Percentiles rank a stretch among this genome's conserved stretches.
Evolutionary conservation across 768 basidiomycete genomes (phyloP).

Genomic region (Tephrocybe rancida): DNA sequence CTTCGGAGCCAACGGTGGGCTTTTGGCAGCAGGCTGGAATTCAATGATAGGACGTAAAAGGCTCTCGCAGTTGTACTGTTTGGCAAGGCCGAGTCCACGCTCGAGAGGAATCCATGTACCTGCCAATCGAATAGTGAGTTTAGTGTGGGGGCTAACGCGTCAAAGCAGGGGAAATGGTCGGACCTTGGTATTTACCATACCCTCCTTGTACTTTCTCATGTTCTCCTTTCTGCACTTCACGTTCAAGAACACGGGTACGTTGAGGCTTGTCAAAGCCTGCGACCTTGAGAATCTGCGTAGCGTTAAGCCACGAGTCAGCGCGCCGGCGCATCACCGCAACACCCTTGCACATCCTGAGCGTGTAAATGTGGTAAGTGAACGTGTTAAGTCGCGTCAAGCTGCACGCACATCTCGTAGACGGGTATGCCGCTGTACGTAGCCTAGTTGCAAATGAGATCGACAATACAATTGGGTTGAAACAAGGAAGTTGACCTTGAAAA

Average conservation of each 20-base stretch:
- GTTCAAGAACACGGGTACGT: slow-evolving; percentile 93
- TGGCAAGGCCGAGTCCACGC: slow-evolving; percentile 81
- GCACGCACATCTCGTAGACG: slow-evolving; percentile 85
- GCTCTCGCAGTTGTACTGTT: slow-evolving; percentile 90
- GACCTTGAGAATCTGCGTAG: slow-evolving; percentile 98
- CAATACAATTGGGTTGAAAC: slow-evolving; percentile 17
- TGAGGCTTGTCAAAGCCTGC: slow-evolving; percentile 99
- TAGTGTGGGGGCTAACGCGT: slow-evolving; percentile 14
- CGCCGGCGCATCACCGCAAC: slow-evolving; percentile 98
- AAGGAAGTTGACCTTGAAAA: slow-evolving; percentile 71
- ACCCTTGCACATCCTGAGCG: slow-evolving; percentile 87
- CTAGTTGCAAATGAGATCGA: slow-evolving; percentile 43
- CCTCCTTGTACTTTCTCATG: slow-evolving; percentile 99
- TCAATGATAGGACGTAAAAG: slow-evolving; percentile 93
- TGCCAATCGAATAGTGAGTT: slow-evolving; percentile 29
- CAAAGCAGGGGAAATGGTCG: slow-evolving; percentile 22
- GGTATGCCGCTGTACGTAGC: slow-evolving; percentile 93
- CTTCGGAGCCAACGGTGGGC: slow-evolving; percentile 95
- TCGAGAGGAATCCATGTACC: slow-evolving; percentile 99
- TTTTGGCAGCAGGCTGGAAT: slow-evolving; percentile 86
- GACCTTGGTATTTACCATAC: slow-evolving; percentile 99
- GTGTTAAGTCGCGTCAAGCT: slow-evolving; percentile 36
- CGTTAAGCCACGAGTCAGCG: slow-evolving; percentile 97
- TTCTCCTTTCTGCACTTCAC: slow-evolving; percentile 97
- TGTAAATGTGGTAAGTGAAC: slow-evolving; percentile 36